Evolutionary conservation across 2,329 filamentous ascomycete species (phyloP).

Genomic region (Paracamarosporium sp.): DNA sequence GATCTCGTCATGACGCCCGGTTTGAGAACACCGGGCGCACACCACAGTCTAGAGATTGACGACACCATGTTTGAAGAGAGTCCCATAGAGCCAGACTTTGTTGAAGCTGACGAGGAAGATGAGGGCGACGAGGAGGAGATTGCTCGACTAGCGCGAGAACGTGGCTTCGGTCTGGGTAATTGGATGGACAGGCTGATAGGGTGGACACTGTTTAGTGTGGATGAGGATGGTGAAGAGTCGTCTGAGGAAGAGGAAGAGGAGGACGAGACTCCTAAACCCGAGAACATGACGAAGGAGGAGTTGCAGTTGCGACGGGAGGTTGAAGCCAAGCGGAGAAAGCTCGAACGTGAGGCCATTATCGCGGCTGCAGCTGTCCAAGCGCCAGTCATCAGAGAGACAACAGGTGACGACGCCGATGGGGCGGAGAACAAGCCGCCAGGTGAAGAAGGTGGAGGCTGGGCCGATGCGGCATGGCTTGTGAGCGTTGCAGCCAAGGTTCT

Average conservation of each 20-base stretch:
- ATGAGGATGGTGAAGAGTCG: conserved; percentile 55
- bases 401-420: conserved; percentile 16
- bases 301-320: conserved; percentile 44
- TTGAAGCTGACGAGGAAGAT: conserved; percentile 52
- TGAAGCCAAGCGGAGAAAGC: conserved; percentile 45
- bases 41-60: conserved; percentile 39
- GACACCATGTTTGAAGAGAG: conserved; percentile 28
- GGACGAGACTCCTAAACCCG: conserved; percentile 30
- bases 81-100: conserved; percentile 56
- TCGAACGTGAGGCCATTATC: conserved; percentile 44
- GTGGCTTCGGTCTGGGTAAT: conserved; percentile 62
- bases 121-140: conserved; percentile 61
- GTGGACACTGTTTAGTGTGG: conserved; percentile 62
- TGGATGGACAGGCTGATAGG: conserved; percentile 66
- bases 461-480: conserved; percentile 65
- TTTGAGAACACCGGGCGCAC: conserved; percentile 22
- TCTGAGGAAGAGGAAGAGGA: conserved; percentile 37
- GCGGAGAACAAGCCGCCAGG: conserved; percentile 18
- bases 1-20: conserved; percentile 46
- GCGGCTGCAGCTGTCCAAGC: conserved; percentile 46
- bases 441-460: conserved; percentile 58
- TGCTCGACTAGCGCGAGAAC: conserved; percentile 57
- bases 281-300: conserved; percentile 47
- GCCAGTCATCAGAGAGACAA: conserved; percentile 26
- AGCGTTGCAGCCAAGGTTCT: conserved; percentile 58